Percentiles rank a stretch among this genome's conserved stretches.
Conservation (phyloP, 2,329 filamentous ascomycete species). For the Acrocalymma vagum region DNA sequence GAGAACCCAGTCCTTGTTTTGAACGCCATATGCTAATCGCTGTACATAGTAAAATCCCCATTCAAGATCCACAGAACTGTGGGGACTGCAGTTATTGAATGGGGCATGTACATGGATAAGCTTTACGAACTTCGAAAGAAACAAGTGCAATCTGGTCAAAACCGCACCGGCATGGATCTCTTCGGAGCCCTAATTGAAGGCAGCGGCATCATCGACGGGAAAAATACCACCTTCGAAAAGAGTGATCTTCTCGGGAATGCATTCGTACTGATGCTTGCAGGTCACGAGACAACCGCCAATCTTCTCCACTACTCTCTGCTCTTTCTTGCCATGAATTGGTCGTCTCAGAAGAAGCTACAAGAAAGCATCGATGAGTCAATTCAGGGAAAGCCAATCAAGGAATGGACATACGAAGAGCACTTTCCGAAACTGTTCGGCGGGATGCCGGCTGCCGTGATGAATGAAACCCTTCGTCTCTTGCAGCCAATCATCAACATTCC, state of each 20-base stretch:
- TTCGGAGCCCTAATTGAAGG: constrained; percentile 55
- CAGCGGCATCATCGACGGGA: constrained; percentile 41
- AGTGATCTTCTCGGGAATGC: constrained; percentile 76
- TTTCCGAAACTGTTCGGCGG: constrained; percentile 72
- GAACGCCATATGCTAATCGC: constrained; percentile 10
- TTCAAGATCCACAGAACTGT: constrained; percentile 61
- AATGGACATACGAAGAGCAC: constrained; percentile 76
- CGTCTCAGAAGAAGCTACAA: constrained; percentile 72
- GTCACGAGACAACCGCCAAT: constrained; percentile 83
- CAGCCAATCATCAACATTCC: constrained; percentile 77
- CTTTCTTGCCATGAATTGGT: constrained; percentile 71
- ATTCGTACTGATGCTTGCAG: constrained; percentile 70
- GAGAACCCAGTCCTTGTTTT: too few relatives aligned
- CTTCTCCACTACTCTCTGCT: constrained; percentile 75
- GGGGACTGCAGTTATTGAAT: constrained; percentile 67
- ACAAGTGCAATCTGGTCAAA: constrained; percentile 47
- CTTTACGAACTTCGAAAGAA: constrained; percentile 69
- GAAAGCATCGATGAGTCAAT: constrained; percentile 73
- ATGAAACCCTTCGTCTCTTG: constrained; percentile 77
- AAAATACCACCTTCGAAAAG: constrained; percentile 40
- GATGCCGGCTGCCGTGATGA: constrained; percentile 78
- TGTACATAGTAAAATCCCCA: constrained; percentile 38
- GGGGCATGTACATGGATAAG: constrained; percentile 74
- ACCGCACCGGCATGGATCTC: constrained; percentile 61
- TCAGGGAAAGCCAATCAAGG: constrained; percentile 62